These are phyloP conservation scores for Boechera retrofracta DNA, from an alignment of 345 rosid genomes.

Conservation along the genomic window DNA sequence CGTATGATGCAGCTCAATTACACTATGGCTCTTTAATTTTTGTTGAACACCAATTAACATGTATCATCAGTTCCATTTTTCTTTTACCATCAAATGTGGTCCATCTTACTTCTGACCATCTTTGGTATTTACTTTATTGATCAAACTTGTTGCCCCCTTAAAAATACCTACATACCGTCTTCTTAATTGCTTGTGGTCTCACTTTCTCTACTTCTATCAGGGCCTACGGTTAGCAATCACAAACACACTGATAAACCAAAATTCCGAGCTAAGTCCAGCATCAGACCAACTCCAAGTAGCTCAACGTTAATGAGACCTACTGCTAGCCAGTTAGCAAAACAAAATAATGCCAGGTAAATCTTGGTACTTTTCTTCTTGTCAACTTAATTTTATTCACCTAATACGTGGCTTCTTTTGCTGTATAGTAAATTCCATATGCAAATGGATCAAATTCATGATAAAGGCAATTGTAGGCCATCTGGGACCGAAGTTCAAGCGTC, in stretches of 20 bases:
- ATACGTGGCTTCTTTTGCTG: constrained; percentile 4
- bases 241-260: constrained; percentile 49
- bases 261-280: constrained; percentile 48
- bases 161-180: not conserved
- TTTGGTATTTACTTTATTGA: constrained; percentile 21
- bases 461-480: constrained; percentile 53
- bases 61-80: constrained; percentile 12
- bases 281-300: constrained; percentile 59
- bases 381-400: not conserved
- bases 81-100: constrained; percentile 13
- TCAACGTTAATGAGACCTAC: constrained; percentile 98
- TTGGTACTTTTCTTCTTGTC: not conserved
- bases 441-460: constrained; percentile 50
- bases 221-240: constrained; percentile 49
- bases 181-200: constrained; percentile 18
- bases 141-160: not conserved
- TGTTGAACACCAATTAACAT: not conserved
- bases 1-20: not conserved
- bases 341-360: constrained; percentile 63
- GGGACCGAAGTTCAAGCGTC: constrained; percentile 81
- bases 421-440: constrained; percentile 47
- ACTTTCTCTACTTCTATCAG: constrained; percentile 48
- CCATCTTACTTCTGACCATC: constrained; percentile 21
- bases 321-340: constrained; percentile 87
- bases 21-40: not conserved